Evolutionary conservation across 495 filamentous ascomycete species (phyloP).

Genomic region (Daldinia loculata): DNA sequence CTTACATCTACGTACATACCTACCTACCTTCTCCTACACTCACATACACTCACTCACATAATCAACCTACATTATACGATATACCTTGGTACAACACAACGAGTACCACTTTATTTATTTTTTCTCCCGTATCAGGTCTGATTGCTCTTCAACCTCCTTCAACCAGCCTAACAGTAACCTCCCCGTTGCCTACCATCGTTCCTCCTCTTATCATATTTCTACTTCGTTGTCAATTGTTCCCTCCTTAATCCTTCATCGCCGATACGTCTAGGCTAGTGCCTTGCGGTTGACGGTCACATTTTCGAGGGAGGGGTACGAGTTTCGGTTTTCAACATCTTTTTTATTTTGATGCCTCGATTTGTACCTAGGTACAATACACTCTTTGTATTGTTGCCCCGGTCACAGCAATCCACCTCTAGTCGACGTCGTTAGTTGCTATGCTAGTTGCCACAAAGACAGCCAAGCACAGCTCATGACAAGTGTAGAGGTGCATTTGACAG

Average conservation of each 20-base stretch:
- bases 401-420: slow-evolving; percentile 3
- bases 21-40: slow-evolving; percentile 1
- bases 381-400: slow-evolving; percentile 4
- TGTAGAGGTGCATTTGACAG: slow-evolving; percentile 12
- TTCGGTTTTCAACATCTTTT: slow-evolving; percentile 12
- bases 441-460: slow-evolving; percentile 1
- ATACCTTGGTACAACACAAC: slow-evolving; percentile 39
- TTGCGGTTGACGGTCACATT: slow-evolving; percentile 4
- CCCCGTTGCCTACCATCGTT: slow-evolving; percentile 25
- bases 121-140: slow-evolving; percentile 29
- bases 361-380: not conserved
- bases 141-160: slow-evolving; percentile 30
- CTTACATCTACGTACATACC: not conserved
- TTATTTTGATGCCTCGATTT: slow-evolving; percentile 32
- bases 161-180: slow-evolving; percentile 10
- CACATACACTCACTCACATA: too few species aligned
- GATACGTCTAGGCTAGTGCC: slow-evolving; percentile 22
- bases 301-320: slow-evolving; percentile 28
- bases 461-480: not conserved
- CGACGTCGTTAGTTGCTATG: not conserved
- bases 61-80: slow-evolving; percentile 20
- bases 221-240: slow-evolving; percentile 5
- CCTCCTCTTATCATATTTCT: slow-evolving; percentile 35
- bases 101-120: slow-evolving; percentile 35
- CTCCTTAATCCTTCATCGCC: slow-evolving; percentile 7